Evolutionary conservation across 257 asterid species (phyloP).

Genomic region (Apocynum venetum): DNA sequence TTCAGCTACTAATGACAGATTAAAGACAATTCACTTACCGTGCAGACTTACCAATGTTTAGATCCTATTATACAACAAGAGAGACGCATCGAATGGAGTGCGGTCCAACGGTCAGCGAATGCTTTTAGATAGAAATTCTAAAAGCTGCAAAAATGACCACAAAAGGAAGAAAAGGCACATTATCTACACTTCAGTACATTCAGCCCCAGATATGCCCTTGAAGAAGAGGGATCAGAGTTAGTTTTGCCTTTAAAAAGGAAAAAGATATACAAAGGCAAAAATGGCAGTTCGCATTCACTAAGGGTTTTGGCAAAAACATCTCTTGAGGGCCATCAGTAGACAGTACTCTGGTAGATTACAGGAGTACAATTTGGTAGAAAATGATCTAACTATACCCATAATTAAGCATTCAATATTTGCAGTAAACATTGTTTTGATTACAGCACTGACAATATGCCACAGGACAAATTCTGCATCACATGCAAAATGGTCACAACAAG

Average conservation of each 20-base stretch:
- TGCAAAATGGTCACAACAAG: not conserved
- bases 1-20: too few species aligned
- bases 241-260: not conserved
- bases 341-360: not conserved
- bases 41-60: too few species aligned
- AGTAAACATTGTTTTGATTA: not conserved
- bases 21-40: too few species aligned
- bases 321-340: too few species aligned
- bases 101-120: not conserved
- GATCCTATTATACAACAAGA: not conserved
- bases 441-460: conserved; percentile 1
- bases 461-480: not conserved
- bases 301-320: not conserved
- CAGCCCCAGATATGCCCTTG: not conserved
- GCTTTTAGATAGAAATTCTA: not conserved
- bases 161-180: not conserved
- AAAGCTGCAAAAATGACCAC: not conserved
- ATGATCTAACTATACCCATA: not conserved
- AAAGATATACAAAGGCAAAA: not conserved
- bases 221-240: not conserved
- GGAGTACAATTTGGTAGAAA: not conserved
- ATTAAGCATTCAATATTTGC: conserved; percentile 4
- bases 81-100: too few species aligned
- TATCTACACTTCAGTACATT: not conserved
- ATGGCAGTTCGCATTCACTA: not conserved